Conservation (phyloP, 1,139 yeast species). For the Pneumocystis wakefieldiae region DNA sequence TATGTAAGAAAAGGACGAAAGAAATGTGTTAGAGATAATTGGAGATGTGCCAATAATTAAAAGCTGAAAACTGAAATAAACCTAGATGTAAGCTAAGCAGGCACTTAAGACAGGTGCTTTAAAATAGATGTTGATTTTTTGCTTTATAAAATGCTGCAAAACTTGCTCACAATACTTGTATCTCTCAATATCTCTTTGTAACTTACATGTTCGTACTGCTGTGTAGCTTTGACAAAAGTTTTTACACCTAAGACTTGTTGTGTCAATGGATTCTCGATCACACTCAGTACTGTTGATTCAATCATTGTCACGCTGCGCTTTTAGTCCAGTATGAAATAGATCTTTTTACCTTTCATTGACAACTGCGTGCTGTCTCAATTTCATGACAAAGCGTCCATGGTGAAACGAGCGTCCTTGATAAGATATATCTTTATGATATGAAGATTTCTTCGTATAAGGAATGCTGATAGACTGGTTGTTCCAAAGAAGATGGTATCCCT, state of each 20-base stretch:
- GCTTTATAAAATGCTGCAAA: too few relatives aligned
- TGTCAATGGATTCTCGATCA: slow-evolving; percentile 38
- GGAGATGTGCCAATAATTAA: background rate
- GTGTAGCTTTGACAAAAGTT: background rate
- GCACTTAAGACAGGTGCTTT: too few relatives aligned
- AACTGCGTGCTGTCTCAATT: slow-evolving; percentile 57
- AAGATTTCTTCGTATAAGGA: slow-evolving; percentile 31
- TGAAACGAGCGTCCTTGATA: slow-evolving; percentile 59
- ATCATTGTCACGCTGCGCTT: slow-evolving; percentile 40
- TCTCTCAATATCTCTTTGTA: too few relatives aligned
- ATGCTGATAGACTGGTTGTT: slow-evolving; percentile 41
- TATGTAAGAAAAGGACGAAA: slow-evolving; percentile 3
- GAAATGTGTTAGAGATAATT: background rate
- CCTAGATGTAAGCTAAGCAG: too few relatives aligned
- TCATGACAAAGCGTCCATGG: slow-evolving; percentile 75
- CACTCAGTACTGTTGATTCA: slow-evolving; percentile 64
- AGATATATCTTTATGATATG: background rate
- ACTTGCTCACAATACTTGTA: background rate
- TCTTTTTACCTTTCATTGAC: background rate
- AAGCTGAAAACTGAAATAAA: background rate
- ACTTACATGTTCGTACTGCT: slow-evolving; percentile 10
- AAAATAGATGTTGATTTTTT: too few relatives aligned
- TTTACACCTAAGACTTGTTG: slow-evolving; percentile 55
- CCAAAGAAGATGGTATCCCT: slow-evolving; percentile 70
- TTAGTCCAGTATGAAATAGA: slow-evolving; percentile 2